phyloP scores from a whole-genome alignment of 208 protist species.

The Wallacemonas sp. region DNA sequence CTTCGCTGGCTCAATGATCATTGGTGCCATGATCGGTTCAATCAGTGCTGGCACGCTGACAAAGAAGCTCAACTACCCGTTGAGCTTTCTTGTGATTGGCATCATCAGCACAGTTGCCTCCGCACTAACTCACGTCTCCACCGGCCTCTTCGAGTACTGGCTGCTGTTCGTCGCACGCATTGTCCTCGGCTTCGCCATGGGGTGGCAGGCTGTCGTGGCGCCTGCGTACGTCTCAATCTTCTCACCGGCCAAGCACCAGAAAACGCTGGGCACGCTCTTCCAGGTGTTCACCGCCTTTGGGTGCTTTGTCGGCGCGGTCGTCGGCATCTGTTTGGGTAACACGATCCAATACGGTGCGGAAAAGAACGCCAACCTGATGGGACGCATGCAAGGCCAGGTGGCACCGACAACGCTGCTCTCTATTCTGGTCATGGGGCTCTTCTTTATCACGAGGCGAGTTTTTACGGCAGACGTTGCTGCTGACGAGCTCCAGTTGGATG shows the following conservation, averaged over 20 bases:
- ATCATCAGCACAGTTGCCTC: slow-evolving; percentile 5
- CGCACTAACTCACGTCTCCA: slow-evolving; percentile 24
- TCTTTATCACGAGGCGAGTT: slow-evolving; percentile 7
- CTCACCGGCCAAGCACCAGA: slow-evolving; percentile 9
- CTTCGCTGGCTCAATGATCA: slow-evolving; percentile 27
- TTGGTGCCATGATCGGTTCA: slow-evolving; percentile 27
- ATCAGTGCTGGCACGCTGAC: slow-evolving; percentile 11
- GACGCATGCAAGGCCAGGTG: slow-evolving; percentile 27
- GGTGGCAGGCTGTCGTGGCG: slow-evolving; percentile 16
- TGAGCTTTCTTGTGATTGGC: slow-evolving; percentile 29
- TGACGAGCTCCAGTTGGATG: neutral
- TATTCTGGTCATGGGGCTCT: slow-evolving; percentile 8
- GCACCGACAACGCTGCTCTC: neutral
- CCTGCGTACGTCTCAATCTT: slow-evolving; percentile 33
- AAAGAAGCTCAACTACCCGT: slow-evolving; percentile 13
- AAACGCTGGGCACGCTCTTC: slow-evolving; percentile 33
- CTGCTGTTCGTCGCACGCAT: slow-evolving; percentile 30
- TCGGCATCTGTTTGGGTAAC: slow-evolving; percentile 23
- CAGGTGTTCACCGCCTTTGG: slow-evolving; percentile 32
- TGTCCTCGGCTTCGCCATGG: slow-evolving; percentile 25
- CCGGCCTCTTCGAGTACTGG: slow-evolving; percentile 20
- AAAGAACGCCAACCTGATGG: slow-evolving; percentile 15
- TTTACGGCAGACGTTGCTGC: neutral
- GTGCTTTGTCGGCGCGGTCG: slow-evolving; percentile 22
- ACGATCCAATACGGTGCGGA: slow-evolving; percentile 17